phyloP scores from a whole-genome alignment of 2,329 filamentous ascomycete species.

The Dothistroma septosporum region DNA sequence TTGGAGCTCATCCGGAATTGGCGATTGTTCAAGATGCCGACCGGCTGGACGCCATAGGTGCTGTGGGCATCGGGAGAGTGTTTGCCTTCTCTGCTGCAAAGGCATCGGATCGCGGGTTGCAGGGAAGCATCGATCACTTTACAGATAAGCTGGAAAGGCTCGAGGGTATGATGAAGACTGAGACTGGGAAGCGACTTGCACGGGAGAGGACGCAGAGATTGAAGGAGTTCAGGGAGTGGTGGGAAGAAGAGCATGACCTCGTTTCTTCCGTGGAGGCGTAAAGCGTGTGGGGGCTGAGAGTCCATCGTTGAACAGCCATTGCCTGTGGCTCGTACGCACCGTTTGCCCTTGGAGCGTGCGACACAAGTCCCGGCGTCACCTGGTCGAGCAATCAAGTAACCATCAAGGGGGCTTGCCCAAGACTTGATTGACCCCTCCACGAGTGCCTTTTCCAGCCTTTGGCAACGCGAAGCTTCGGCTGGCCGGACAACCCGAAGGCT shows the following conservation, averaged over 20 bases:
- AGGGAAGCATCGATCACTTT: constrained; percentile 68
- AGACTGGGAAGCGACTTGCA: constrained; percentile 49
- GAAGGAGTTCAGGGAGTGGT: constrained; percentile 50
- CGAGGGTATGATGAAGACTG: constrained; percentile 58
- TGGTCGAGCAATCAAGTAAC: not conserved
- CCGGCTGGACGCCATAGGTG: constrained; percentile 84
- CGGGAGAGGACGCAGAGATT: constrained; percentile 48
- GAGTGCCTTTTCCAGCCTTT: not conserved
- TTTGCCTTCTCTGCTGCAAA: constrained; percentile 73
- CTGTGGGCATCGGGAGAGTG: constrained; percentile 73
- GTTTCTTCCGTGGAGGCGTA: not conserved
- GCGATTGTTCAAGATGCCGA: constrained; percentile 90
- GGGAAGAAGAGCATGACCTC: constrained; percentile 47
- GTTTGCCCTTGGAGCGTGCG: not conserved
- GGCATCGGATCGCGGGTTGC: constrained; percentile 49
- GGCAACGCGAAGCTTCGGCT: not conserved
- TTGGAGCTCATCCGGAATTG: constrained; percentile 66
- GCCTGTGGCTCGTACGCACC: not conserved
- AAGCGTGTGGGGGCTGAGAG: not conserved
- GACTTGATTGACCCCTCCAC: not conserved
- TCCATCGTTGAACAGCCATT: not conserved
- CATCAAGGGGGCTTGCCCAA: not conserved
- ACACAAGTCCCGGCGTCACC: not conserved
- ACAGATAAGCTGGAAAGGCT: constrained; percentile 68
- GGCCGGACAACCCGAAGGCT: not conserved